Percentiles rank a stretch among this genome's conserved stretches.
These are phyloP conservation scores for Blastobotrys mokoenaii DNA, from an alignment of 805 yeast genomes.

Conservation along the genomic window DNA sequence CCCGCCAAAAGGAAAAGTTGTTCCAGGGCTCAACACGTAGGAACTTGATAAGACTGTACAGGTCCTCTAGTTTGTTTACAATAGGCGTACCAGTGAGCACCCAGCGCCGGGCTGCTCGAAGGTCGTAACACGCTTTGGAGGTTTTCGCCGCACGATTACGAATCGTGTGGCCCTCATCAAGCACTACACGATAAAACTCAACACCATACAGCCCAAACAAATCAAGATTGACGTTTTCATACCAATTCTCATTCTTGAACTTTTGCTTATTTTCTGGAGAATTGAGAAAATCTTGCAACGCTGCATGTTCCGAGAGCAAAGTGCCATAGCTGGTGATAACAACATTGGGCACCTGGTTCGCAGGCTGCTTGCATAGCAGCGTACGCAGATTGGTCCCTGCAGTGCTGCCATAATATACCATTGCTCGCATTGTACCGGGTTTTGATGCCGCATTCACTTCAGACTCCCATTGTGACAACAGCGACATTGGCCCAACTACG, in stretches of 20 bases:
- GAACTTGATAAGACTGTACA: conserved; percentile 68
- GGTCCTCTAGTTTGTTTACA: conserved; percentile 78
- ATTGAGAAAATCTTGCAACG: conserved; percentile 24
- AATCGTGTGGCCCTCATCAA: conserved; percentile 90
- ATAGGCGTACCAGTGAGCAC: conserved; percentile 89
- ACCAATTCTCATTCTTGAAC: conserved; percentile 2
- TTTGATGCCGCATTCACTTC: conserved; percentile 54
- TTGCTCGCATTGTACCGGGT: conserved; percentile 18
- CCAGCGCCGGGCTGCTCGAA: conserved; percentile 69
- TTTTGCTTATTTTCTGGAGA: too few species aligned
- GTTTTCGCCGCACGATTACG: conserved; percentile 73
- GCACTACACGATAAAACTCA: conserved; percentile 62
- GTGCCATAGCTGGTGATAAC: conserved; percentile 85
- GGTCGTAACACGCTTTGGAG: conserved; percentile 63
- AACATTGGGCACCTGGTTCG: conserved; percentile 47
- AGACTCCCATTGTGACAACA: conserved; percentile 83
- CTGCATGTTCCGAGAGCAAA: conserved; percentile 64
- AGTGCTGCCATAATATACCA: conserved; percentile 70
- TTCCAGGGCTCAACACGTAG: conserved; percentile 85
- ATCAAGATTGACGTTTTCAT: conserved; percentile 13
- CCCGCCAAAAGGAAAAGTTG: conserved; percentile 76
- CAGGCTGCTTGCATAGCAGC: conserved; percentile 31
- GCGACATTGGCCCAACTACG: conserved; percentile 82
- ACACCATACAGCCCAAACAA: conserved; percentile 56
- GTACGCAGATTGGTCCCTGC: conserved; percentile 39